Evolutionary conservation across 176 grass and related monocot species (phyloP).

Genomic region (Miscanthus lutarioriparius): DNA sequence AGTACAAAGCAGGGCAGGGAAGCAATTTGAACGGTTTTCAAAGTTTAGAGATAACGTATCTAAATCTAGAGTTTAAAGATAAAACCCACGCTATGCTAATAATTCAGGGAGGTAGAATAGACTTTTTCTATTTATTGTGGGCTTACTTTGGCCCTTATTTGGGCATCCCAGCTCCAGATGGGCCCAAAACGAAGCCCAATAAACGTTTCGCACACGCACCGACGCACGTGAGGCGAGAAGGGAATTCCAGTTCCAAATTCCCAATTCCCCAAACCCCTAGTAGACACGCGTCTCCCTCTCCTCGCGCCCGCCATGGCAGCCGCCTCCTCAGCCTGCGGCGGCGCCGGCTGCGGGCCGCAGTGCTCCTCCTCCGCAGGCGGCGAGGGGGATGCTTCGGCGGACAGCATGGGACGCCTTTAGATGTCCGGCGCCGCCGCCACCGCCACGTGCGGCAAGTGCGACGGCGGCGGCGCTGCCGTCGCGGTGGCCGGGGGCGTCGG

Average conservation of each 20-base stretch:
- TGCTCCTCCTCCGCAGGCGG: constrained; percentile 40
- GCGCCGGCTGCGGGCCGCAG: constrained; percentile 40
- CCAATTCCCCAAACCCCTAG: background rate
- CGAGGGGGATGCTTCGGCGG: constrained; percentile 15
- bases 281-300: background rate
- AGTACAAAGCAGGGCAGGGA: too few relatives aligned
- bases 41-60: too few relatives aligned
- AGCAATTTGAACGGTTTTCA: too few relatives aligned
- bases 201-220: background rate
- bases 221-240: background rate
- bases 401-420: constrained; percentile 35
- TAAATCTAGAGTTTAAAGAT: too few relatives aligned
- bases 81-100: too few relatives aligned
- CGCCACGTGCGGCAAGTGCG: constrained; percentile 48
- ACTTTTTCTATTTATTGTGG: background rate
- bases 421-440: background rate
- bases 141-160: background rate
- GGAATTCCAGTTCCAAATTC: background rate
- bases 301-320: constrained; percentile 38
- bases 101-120: too few relatives aligned
- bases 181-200: background rate
- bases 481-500: constrained; percentile 47
- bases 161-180: background rate
- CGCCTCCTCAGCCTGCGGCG: constrained; percentile 39
- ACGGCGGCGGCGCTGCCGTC: constrained; percentile 51